Evolutionary conservation across 257 asterid genomes (phyloP), one percentile per base, ranked within the genome.

Genomic region (Orobanche coerulescens): DNA sequence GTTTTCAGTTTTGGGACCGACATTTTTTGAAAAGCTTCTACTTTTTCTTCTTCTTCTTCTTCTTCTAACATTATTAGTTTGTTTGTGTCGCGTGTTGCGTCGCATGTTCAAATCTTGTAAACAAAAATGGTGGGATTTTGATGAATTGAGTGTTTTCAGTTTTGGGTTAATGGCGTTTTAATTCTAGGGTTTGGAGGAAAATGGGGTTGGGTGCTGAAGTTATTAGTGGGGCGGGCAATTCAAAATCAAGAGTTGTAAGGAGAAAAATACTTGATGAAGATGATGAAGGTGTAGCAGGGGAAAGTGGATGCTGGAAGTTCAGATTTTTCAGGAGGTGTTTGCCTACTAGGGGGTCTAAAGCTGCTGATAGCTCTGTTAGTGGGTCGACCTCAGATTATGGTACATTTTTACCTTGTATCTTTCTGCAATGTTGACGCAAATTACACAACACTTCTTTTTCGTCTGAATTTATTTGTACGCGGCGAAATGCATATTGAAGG

Each of bases 321-420:
- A 75, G 81, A 51, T 76, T 83, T 49, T 66, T 87, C 28, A 86
- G 94, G 8, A 73, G 86, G 18, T 90, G 95, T 70, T 63, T 87
- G 66, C 70, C 94, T 50, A 25, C 87, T 51, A 82, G 83, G n/a
- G n/a, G n/a, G 80, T 34, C 97, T 25, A 79, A 79, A 58, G 84
- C 78, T 52, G 84, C 78, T 52, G 96, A 79, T 47, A 74, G 84
- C 73, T 81, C 87, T 54, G 70, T 71, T 70, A 79, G 89, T 71
- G 85, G 79, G 20, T 73, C 85, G 20, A 80, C 81, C 82, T 49
- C 83, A 22, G 84, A 76, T 66, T 73, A 69, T 75, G 97, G 96
- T 90, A 69, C 9, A 62, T 25, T 61, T 10, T 6, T 31, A 11
- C 12, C 24, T 24, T 30, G 11, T 25, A 20, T 25, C 26, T 50